Conservation (phyloP, 2,329 filamentous ascomycete species). For the Diaporthe destruens region DNA sequence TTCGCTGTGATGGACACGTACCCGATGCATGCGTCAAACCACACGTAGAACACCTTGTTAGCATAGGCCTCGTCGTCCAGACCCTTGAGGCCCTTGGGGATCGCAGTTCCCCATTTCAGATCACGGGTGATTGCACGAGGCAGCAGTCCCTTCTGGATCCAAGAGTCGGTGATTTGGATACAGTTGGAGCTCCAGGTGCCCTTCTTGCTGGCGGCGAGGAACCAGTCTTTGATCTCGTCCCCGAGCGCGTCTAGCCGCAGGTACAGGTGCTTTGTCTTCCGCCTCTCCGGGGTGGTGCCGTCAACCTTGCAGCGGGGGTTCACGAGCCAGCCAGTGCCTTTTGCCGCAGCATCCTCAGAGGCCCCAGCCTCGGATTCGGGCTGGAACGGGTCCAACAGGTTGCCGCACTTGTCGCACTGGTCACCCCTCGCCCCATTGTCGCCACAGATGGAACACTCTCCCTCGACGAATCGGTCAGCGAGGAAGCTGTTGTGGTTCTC, state of each 20-base stretch:
- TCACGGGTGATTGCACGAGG: conserved; percentile 92
- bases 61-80: conserved; percentile 67
- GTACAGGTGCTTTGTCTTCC: conserved; percentile 91
- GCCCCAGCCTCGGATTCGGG: conserved; percentile 53
- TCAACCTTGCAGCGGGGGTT: conserved; percentile 95
- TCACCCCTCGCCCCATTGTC: conserved; percentile 79
- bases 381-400: conserved; percentile 78
- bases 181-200: conserved; percentile 84
- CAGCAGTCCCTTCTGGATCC: conserved; percentile 87
- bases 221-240: conserved; percentile 82
- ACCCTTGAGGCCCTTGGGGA: conserved; percentile 61
- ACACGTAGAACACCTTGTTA: conserved; percentile 85
- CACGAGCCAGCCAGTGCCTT: conserved; percentile 57
- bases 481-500: conserved; percentile 81
- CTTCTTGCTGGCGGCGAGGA: conserved; percentile 77
- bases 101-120: conserved; percentile 85
- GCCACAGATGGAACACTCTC: conserved; percentile 79
- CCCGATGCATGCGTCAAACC: conserved; percentile 82
- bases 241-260: conserved; percentile 88
- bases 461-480: conserved; percentile 88
- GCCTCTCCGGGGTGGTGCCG: conserved; percentile 81
- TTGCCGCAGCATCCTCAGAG: conserved; percentile 53
- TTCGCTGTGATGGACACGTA: conserved; percentile 95
- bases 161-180: conserved; percentile 80
- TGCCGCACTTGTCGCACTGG: conserved; percentile 71